Evolutionary conservation across 177 flowering plant species (phyloP).

Genomic region (Vitis hybrid): DNA sequence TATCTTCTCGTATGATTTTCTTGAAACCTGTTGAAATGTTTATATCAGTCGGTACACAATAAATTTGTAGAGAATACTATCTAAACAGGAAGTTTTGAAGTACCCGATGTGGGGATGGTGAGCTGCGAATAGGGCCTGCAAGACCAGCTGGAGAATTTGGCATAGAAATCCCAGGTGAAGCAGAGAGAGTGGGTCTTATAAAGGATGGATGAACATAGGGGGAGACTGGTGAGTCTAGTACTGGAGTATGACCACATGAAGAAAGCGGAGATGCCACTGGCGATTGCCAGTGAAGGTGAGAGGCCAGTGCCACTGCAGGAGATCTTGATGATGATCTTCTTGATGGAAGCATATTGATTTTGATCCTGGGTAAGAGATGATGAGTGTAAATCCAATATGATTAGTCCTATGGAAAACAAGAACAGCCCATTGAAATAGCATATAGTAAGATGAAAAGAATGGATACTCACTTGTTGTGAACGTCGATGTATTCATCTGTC

Average conservation of each 20-base stretch:
- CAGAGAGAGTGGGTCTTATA: slow-evolving; percentile 24
- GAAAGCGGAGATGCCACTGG: slow-evolving; percentile 39
- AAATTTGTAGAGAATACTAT: neutral
- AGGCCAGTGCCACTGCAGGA: slow-evolving; percentile 20
- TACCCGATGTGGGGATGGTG: slow-evolving; percentile 32
- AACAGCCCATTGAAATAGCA: neutral
- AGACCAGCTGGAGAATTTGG: slow-evolving; percentile 24
- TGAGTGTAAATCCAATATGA: neutral
- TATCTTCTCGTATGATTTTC: slow-evolving; percentile 47
- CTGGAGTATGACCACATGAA: slow-evolving; percentile 23
- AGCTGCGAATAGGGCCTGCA: slow-evolving; percentile 12
- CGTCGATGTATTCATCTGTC: slow-evolving; percentile 52
- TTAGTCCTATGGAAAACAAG: neutral
- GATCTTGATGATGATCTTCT: slow-evolving; percentile 30
- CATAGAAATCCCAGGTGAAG: slow-evolving; percentile 24
- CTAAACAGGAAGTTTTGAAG: neutral
- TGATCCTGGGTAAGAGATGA: slow-evolving; percentile 26
- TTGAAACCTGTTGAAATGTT: slow-evolving; percentile 29
- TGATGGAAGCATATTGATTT: slow-evolving; percentile 35
- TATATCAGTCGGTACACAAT: no score
- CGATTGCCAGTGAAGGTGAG: slow-evolving; percentile 19
- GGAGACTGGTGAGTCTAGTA: slow-evolving; percentile 37
- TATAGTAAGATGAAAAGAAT: neutral
- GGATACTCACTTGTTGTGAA: slow-evolving; percentile 45
- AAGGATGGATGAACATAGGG: slow-evolving; percentile 37